These are phyloP conservation scores for Cryptococcus deneoformans DNA, from an alignment of 1,284 basidiomycete species.

Conservation along the genomic window DNA sequence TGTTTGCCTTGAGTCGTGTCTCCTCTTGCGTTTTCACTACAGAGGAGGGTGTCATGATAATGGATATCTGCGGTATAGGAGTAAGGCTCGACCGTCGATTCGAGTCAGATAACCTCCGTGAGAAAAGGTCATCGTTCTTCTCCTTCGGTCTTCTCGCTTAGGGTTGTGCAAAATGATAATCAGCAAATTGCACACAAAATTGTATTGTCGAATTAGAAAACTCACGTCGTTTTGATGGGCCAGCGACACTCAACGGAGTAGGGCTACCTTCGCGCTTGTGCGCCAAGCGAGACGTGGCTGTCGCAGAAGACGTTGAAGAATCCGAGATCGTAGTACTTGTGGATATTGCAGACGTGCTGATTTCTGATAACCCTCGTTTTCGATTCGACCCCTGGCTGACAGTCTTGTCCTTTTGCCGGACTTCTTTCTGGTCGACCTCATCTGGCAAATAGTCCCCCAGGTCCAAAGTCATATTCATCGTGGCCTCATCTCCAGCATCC, in stretches of 20 bases:
- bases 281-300: neutral
- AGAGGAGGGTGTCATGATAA: neutral
- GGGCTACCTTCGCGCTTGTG: constrained; percentile 8
- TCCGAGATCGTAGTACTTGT: neutral
- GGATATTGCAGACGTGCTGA: neutral
- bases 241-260: neutral
- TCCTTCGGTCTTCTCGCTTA: neutral
- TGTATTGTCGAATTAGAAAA: neutral
- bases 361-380: neutral
- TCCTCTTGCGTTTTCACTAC: neutral
- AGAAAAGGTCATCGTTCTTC: constrained; percentile 9
- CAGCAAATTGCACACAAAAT: neutral
- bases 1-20: neutral
- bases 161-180: neutral
- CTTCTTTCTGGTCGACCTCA: neutral
- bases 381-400: neutral
- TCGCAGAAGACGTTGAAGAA: neutral
- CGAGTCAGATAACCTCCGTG: constrained; percentile 12
- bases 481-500: neutral
- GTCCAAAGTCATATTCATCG: constrained; percentile 5
- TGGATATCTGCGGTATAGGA: neutral
- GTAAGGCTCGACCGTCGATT: constrained; percentile 4
- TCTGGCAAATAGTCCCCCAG: constrained; percentile 14
- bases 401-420: neutral
- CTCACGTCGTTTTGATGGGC: constrained; percentile 7